Percentiles rank a stretch among this genome's conserved stretches.
Evolutionary conservation across 441 rosid species (phyloP).

Genomic region (Arabidopsis hybrid): DNA sequence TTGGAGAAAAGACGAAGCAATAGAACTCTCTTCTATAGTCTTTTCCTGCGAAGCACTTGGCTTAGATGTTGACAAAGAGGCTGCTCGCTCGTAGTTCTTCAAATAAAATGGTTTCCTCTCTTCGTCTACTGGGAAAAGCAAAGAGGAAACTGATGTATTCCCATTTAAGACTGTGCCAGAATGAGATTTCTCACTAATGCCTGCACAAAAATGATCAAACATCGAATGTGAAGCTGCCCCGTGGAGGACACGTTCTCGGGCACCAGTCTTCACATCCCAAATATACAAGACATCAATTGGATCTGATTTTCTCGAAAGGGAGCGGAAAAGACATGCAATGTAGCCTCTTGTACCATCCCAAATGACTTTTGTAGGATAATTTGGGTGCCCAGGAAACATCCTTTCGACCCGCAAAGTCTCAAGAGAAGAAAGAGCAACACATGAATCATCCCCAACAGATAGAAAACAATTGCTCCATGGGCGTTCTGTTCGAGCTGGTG

Average conservation of each 20-base stretch:
- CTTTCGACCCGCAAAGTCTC: slow-evolving; percentile 92
- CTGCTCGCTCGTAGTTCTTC: slow-evolving; percentile 56
- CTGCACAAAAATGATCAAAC: slow-evolving; percentile 93
- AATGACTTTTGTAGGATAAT: slow-evolving; percentile 76
- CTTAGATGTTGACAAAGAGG: slow-evolving; percentile 47
- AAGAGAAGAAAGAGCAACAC: slow-evolving; percentile 86
- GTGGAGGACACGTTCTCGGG: slow-evolving; percentile 79
- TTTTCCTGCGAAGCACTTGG: slow-evolving; percentile 52
- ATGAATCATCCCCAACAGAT: slow-evolving; percentile 85
- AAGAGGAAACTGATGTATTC: slow-evolving; percentile 82
- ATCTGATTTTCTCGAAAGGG: slow-evolving; percentile 63
- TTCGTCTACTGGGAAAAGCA: slow-evolving; percentile 78
- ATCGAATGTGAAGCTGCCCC: slow-evolving; percentile 94
- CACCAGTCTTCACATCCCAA: slow-evolving; percentile 93
- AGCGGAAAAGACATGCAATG: slow-evolving; percentile 76
- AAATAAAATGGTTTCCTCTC: slow-evolving; percentile 59
- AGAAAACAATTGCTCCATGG: slow-evolving; percentile 97
- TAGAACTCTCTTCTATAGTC: slow-evolving; percentile 48
- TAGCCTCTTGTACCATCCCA: slow-evolving; percentile 96
- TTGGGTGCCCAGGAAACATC: slow-evolving; percentile 90
- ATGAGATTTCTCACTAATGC: slow-evolving; percentile 62
- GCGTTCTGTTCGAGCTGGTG: slow-evolving; percentile 69
- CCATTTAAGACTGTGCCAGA: slow-evolving; percentile 66
- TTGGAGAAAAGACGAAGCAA: slow-evolving; percentile 44
- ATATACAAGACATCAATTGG: slow-evolving; percentile 72